Conservation (phyloP, 73 alveolate species). For the Uronychia binucleata region DNA sequence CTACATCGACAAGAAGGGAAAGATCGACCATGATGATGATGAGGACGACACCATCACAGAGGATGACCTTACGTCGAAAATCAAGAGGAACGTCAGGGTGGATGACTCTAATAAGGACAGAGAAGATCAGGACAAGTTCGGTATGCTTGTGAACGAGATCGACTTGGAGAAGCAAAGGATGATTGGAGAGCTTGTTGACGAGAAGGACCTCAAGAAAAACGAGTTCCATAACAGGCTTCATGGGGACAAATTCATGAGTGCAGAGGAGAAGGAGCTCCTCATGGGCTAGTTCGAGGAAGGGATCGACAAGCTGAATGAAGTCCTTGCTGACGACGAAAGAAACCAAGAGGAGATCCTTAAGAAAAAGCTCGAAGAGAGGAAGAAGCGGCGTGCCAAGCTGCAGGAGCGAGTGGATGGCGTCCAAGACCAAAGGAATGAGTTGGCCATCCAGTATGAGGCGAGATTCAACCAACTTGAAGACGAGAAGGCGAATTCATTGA, state of each 20-base stretch:
- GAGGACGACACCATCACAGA: not conserved
- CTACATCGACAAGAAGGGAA: not conserved
- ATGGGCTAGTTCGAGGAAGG: constrained; percentile 39
- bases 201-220: constrained; percentile 3
- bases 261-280: constrained; percentile 25
- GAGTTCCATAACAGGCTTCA: not conserved
- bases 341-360: constrained; percentile 31
- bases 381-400: constrained; percentile 39
- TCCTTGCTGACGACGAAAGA: constrained; percentile 46
- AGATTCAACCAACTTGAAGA: constrained; percentile 15
- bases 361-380: constrained; percentile 35
- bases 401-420: constrained; percentile 16
- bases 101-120: not conserved
- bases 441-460: constrained; percentile 20
- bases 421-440: constrained; percentile 32
- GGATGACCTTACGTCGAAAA: not conserved
- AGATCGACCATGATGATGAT: not conserved
- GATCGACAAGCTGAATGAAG: constrained; percentile 28
- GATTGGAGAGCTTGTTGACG: not conserved
- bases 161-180: constrained; percentile 7
- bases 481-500: constrained; percentile 6
- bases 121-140: constrained; percentile 26
- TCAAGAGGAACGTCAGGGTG: constrained; percentile 6
- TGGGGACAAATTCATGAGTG: constrained; percentile 8
- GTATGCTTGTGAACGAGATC: constrained; percentile 25